phyloP scores from a whole-genome alignment of 164 flowering plant species.

The Amborella trichopoda region DNA sequence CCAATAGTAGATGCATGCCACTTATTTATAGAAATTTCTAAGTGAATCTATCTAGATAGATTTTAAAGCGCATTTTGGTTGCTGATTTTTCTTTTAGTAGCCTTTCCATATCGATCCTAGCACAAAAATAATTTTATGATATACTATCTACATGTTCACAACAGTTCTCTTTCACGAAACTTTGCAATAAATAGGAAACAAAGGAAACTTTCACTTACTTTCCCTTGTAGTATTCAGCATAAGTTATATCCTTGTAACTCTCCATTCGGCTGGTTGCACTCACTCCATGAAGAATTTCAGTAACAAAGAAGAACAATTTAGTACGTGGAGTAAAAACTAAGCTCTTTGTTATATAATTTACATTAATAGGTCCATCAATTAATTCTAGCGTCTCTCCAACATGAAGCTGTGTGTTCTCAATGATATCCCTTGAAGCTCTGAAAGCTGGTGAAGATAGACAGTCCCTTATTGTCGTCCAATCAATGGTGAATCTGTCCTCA shows the following conservation, averaged over 20 bases:
- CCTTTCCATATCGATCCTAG: no score
- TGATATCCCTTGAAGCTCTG: slow-evolving; percentile 12
- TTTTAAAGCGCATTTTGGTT: no score
- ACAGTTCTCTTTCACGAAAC: no score
- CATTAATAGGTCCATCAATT: slow-evolving; percentile 32
- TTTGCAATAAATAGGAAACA: no score
- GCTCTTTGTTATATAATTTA: slow-evolving; percentile 49
- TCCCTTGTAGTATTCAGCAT: slow-evolving; percentile 31
- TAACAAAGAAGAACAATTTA: slow-evolving; percentile 45
- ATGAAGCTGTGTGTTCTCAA: slow-evolving; percentile 8
- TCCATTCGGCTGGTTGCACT: slow-evolving; percentile 39
- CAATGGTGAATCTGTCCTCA: slow-evolving; percentile 26
- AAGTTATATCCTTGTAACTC: slow-evolving; percentile 19
- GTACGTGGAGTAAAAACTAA: slow-evolving; percentile 62
- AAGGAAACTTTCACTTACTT: slow-evolving; percentile 30
- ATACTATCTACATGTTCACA: no score
- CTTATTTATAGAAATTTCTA: no score
- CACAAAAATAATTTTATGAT: no score
- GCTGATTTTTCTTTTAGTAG: no score
- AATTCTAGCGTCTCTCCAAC: slow-evolving; percentile 25
- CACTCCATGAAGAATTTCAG: slow-evolving; percentile 27
- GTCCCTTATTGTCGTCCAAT: slow-evolving; percentile 51
- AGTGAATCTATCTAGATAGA: no score
- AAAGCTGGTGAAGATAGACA: slow-evolving; percentile 83
- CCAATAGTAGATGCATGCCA: no score